Evolutionary conservation across 441 rosid genomes (phyloP), one percentile per base, ranked within the genome.

Genomic region (Euphorbia corollata): DNA sequence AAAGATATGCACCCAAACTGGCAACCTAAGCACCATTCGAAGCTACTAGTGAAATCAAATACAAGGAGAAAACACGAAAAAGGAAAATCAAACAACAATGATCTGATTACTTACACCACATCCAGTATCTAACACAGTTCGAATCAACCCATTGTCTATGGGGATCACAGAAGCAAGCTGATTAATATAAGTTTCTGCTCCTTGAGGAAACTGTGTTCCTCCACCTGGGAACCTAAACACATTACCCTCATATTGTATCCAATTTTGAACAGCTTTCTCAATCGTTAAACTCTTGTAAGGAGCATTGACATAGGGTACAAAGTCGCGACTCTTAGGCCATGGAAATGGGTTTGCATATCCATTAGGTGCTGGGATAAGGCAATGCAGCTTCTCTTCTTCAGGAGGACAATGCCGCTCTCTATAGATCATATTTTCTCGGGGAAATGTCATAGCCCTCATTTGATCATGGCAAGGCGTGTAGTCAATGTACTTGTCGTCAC

Each of bases 161-260:
- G 99, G 98, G 55, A 94, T 88, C 63, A 91, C 96, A 0, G 96
- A 83, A 23, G 98, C 97, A 65, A 94, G 94, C 76, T 94, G 85
- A 74, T 89, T 85, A 0, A 94, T 94, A 78, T 94, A 94, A 54
- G 85, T 81, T 72, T 89, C 97, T 16, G 98, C 99, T 32, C 99
- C 99, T 59, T 86, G 94, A 65, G 99, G 99, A 53, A 94, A 94
- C 80, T 86, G 93, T 6, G 99, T 94, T 72, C 99, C 99, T 41
- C 98, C 99, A n/a, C 99, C 99, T 0, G 99, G 98, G 74, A 94
- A 94, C 73, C 87, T 85, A 68, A 94, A 94, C 53, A 91, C 97
- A 16, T 85, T 86, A 23, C 96, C 97, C 63, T 91, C 92, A 30
- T 83, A 94, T 59, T 91, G 93, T 58, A 94, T 83, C 99, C 99